Evolutionary conservation across 1,284 basidiomycete species (phyloP).

Genomic region (Trametes pubescens): DNA sequence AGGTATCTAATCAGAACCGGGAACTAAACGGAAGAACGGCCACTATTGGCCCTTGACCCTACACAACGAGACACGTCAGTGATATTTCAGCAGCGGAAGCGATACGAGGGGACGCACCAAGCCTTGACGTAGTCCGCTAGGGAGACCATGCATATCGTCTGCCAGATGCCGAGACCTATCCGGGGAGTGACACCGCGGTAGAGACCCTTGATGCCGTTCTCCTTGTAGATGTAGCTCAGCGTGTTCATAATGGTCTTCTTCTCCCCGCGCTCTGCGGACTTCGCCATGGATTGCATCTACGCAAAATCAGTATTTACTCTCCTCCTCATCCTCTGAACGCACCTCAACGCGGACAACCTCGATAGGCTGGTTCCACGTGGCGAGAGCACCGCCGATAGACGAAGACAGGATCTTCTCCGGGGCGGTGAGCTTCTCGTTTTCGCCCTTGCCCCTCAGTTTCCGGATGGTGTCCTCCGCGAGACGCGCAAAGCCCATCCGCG

Average conservation of each 20-base stretch:
- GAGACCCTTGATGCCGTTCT: slow-evolving; percentile 96
- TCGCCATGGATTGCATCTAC: slow-evolving; percentile 99
- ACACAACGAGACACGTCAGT: slow-evolving; percentile 20
- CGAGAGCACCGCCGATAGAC: slow-evolving; percentile 94
- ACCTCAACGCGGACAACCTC: slow-evolving; percentile 96
- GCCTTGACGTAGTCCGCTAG: slow-evolving; percentile 95
- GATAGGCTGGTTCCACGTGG: slow-evolving; percentile 99
- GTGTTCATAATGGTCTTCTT: slow-evolving; percentile 96
- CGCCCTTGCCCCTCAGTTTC: slow-evolving; percentile 77
- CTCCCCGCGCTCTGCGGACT: slow-evolving; percentile 82
- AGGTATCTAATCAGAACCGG: slow-evolving; percentile 23
- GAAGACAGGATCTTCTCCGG: slow-evolving; percentile 91
- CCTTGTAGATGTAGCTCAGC: slow-evolving; percentile 91
- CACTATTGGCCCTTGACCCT: slow-evolving; percentile 46
- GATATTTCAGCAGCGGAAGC: too few species aligned
- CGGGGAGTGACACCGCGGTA: slow-evolving; percentile 98
- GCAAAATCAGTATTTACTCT: neutral
- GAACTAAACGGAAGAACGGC: slow-evolving; percentile 15
- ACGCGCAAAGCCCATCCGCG: slow-evolving; percentile 97
- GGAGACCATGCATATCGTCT: slow-evolving; percentile 98
- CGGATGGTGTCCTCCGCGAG: slow-evolving; percentile 89
- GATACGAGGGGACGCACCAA: slow-evolving; percentile 56
- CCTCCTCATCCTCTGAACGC: slow-evolving; percentile 22
- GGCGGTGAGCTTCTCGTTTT: slow-evolving; percentile 79
- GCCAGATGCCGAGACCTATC: slow-evolving; percentile 96